phyloP scores from a whole-genome alignment of 2,329 filamentous ascomycete species.

The Penicillium glabrum region DNA sequence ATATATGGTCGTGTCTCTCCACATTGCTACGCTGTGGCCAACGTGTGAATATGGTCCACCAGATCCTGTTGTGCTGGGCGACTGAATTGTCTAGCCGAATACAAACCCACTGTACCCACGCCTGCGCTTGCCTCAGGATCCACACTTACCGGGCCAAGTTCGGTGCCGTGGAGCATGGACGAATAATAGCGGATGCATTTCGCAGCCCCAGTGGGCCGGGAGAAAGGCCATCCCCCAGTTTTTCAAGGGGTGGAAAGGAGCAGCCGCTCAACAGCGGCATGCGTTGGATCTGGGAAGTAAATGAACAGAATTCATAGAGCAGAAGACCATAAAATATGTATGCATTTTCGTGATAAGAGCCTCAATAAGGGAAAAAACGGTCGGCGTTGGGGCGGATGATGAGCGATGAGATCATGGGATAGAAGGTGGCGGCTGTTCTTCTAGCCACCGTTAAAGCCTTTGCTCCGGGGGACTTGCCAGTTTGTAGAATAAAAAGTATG shows the following conservation, averaged over 20 bases:
- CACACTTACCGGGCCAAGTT: constrained; percentile 6
- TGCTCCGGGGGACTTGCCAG: neutral
- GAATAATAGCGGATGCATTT: constrained; percentile 21
- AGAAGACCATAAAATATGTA: neutral
- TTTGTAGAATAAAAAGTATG: neutral
- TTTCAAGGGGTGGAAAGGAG: neutral
- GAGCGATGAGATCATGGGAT: constrained; percentile 20
- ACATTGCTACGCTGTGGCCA: neutral
- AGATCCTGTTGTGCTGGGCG: neutral
- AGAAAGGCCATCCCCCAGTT: constrained; percentile 1
- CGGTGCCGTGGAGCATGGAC: constrained; percentile 5
- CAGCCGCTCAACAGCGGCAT: neutral
- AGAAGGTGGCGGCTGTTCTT: neutral
- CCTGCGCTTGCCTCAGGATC: constrained; percentile 17
- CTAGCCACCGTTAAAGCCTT: neutral
- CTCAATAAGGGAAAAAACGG: neutral
- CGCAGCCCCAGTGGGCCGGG: constrained; percentile 19
- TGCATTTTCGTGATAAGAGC: neutral
- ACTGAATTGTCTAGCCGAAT: neutral
- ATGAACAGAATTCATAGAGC: neutral
- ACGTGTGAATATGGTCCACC: neutral
- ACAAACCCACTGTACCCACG: constrained; percentile 1
- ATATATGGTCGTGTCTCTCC: neutral
- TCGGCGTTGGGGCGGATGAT: constrained; percentile 9
- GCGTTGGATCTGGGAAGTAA: neutral